These are phyloP conservation scores for Phytophthora uliginosa DNA, from an alignment of 352 stramenopile genomes.

Conservation along the genomic window DNA sequence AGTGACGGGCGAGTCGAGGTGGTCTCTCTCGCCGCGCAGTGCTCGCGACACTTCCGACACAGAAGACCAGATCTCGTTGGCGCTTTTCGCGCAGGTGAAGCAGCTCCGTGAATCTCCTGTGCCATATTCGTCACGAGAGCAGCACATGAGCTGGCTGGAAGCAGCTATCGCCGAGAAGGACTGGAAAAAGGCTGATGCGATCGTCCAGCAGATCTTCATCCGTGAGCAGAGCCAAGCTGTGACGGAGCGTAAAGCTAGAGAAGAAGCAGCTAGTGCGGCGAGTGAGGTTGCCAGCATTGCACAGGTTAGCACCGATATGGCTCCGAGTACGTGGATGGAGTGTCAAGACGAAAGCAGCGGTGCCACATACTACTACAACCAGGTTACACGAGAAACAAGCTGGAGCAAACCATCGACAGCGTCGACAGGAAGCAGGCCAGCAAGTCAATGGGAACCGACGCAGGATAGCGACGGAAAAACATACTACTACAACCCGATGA, in stretches of 20 bases:
- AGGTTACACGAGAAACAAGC: conserved; percentile 51
- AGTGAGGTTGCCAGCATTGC: background rate
- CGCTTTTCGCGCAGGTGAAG: conserved; percentile 62
- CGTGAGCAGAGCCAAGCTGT: conserved; percentile 65
- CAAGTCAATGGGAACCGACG: conserved; percentile 25
- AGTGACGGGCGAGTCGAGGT: conserved; percentile 87
- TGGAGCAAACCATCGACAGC: conserved; percentile 32
- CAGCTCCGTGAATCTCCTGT: conserved; percentile 58
- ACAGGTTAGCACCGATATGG: background rate
- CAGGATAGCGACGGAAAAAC: conserved; percentile 40
- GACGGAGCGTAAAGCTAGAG: conserved; percentile 26
- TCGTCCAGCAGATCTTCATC: conserved; percentile 80
- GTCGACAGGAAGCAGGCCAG: background rate
- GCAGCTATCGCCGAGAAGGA: conserved; percentile 62
- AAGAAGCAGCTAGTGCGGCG: conserved; percentile 9
- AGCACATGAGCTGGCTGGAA: conserved; percentile 83
- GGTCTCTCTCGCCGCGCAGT: conserved; percentile 84
- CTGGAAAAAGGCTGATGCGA: conserved; percentile 75
- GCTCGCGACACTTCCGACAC: conserved; percentile 57
- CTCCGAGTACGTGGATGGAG: conserved; percentile 30
- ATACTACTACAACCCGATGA: conserved; percentile 55
- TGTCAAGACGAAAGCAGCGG: conserved; percentile 45
- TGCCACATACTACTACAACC: conserved; percentile 60
- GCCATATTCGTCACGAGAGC: conserved; percentile 58
- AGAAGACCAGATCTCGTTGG: conserved; percentile 71